Conservation (phyloP, 1,139 yeast genomes). For the Saccharomycopsis hybrid region DNA sequence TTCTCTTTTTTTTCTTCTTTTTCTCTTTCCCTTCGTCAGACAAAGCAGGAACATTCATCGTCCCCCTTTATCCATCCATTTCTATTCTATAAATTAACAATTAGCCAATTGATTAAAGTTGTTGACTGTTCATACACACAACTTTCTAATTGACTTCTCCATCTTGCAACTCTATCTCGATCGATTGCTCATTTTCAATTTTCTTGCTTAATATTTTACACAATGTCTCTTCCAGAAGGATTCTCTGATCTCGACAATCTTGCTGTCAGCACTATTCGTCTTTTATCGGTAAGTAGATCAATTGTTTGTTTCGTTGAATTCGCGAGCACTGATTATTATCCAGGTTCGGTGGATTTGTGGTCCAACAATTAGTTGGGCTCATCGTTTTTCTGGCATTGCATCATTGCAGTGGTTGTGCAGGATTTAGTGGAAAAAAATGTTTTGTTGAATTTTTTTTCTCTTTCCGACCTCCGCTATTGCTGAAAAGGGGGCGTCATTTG, state of each 20-base stretch:
- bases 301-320: too few relatives aligned
- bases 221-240: constrained; percentile 1
- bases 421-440: background rate
- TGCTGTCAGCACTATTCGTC: constrained; percentile 86
- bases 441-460: background rate
- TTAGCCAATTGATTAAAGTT: too few relatives aligned
- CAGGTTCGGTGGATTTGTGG: background rate
- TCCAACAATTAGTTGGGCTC: background rate
- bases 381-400: background rate
- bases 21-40: background rate
- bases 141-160: too few relatives aligned
- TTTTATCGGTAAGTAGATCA: constrained; percentile 50
- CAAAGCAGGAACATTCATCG: background rate
- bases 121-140: too few relatives aligned
- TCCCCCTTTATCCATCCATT: background rate
- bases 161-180: too few relatives aligned
- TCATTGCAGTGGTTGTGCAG: too few relatives aligned
- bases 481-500: too few relatives aligned
- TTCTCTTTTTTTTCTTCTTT: constrained; percentile 3
- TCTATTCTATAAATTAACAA: background rate
- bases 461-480: constrained; percentile 3
- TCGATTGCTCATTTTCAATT: background rate
- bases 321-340: background rate
- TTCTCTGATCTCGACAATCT: constrained; percentile 54
- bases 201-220: constrained; percentile 34